Evolutionary conservation across 2,329 filamentous ascomycete species (phyloP).

Genomic region (Aspergillus latus): DNA sequence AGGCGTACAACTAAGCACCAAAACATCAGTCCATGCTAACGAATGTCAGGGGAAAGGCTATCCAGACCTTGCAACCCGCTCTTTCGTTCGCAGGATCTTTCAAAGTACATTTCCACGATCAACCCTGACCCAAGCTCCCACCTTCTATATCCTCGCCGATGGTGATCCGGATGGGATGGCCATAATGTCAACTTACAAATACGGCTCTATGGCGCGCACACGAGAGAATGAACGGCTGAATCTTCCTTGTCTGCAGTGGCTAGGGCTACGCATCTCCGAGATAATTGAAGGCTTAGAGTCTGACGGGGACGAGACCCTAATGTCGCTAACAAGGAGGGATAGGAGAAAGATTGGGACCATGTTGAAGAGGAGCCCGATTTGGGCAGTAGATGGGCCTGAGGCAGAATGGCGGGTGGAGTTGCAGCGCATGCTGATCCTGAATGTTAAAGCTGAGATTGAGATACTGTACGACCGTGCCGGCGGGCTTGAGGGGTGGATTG

Average conservation of each 20-base stretch:
- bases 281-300: conserved; percentile 31
- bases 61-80: conserved; percentile 59
- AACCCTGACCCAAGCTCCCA: conserved; percentile 28
- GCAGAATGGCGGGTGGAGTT: conserved; percentile 52
- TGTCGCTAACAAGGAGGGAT: conserved; percentile 55
- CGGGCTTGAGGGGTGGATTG: conserved; percentile 47
- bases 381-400: conserved; percentile 47
- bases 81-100: conserved; percentile 51
- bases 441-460: conserved; percentile 64
- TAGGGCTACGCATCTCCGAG: conserved; percentile 55
- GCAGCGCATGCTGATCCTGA: conserved; percentile 62
- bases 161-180: conserved; percentile 63
- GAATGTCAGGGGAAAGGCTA: conserved; percentile 61
- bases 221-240: conserved; percentile 53
- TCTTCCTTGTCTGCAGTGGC: conserved; percentile 53
- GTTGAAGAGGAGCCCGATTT: conserved; percentile 48
- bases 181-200: conserved; percentile 63
- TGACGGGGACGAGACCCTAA: conserved; percentile 30
- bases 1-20: background rate
- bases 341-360: conserved; percentile 56
- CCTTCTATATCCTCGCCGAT: conserved; percentile 58
- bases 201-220: conserved; percentile 57
- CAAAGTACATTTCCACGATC: conserved; percentile 26
- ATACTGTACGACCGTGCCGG: conserved; percentile 47
- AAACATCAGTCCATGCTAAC: background rate